phyloP scores from a whole-genome alignment of 495 filamentous ascomycete genomes.

The Aspergillus biplanus region DNA sequence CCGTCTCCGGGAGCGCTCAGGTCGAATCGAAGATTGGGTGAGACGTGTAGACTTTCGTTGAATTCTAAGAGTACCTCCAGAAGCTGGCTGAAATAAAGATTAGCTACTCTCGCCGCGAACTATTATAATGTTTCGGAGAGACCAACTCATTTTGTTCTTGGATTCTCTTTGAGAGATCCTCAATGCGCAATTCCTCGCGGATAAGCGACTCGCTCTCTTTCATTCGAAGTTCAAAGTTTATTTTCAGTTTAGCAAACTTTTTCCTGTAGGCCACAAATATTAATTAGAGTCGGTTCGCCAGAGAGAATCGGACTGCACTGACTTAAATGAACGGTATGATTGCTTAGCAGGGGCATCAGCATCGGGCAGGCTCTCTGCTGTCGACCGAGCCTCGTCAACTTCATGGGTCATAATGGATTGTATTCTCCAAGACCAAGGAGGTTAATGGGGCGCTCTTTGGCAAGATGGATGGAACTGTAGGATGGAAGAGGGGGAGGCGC shows the following conservation, averaged over 20 bases:
- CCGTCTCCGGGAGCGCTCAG: constrained; percentile 49
- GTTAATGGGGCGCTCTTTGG: neutral
- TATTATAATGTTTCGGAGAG: neutral
- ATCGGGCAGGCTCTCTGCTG: constrained; percentile 39
- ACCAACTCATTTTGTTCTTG: constrained; percentile 84
- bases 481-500: neutral
- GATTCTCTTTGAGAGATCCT: constrained; percentile 74
- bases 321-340: constrained; percentile 52
- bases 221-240: constrained; percentile 83
- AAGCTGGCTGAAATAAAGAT: constrained; percentile 57
- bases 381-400: constrained; percentile 28
- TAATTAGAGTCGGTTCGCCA: constrained; percentile 1
- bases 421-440: neutral
- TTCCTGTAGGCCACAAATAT: constrained; percentile 63
- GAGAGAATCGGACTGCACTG: constrained; percentile 11
- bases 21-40: constrained; percentile 72
- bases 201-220: constrained; percentile 76
- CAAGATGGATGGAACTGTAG: neutral
- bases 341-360: constrained; percentile 40
- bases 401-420: constrained; percentile 38
- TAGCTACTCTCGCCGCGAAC: constrained; percentile 16
- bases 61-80: constrained; percentile 86
- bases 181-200: constrained; percentile 75
- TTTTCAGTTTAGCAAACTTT: constrained; percentile 92
- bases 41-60: constrained; percentile 77